Base-by-base conservation (phyloP, 1,284 basidiomycete species). In the Ceratobasidium sp. region DNA sequence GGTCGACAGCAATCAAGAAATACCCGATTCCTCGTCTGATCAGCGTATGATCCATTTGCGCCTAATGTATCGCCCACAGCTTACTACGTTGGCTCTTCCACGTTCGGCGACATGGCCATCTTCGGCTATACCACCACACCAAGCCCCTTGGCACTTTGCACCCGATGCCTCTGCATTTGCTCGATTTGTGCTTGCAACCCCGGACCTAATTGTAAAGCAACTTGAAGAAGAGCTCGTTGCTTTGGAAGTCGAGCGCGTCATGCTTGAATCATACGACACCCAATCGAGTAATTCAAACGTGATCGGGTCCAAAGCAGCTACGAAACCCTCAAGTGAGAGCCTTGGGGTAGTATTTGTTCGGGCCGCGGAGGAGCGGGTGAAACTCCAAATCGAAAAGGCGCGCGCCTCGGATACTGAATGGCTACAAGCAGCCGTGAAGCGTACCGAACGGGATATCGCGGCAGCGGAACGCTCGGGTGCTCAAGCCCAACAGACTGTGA, bases 131-230 rank as follows among this genome's bases (percentile, higher is more conserved):
- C 88, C 91, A 9, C 89, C 92, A 14, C 91, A 95, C 73, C 86
- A 92, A 74, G 92, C 94, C 0, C 95, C 96, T 6, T 98, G 95
- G 82, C 87, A 97, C 77, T 98, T 99, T 80, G 84, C 95, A 21
- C 97, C 95, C 0, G 94, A 98, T 75, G 91, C 97, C 27, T 88
- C 90, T 73, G 80, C 83, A 21, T 98, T 90, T 76, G 85, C 95
- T 41, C 95, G 93, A 74, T 97, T 98, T 79, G 97, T 98, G 92
- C 87, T 99, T 21, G 95, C 94, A 11, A 92, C 95, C 0, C 94
- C 96, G 0, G 82, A 87, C 5, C 90, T 95, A 75, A 84, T 97
- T 72, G 81, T 89, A 50, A 76, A 82, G 11, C 88, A 93, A 74
- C 84, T 98, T 14, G 82, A 85, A 0, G 81, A 79, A 52, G 93